Evolutionary conservation across 1,284 basidiomycete genomes (phyloP), one percentile per base, ranked within the genome.

Genomic region (Apiotrichum akiyoshidainum): DNA sequence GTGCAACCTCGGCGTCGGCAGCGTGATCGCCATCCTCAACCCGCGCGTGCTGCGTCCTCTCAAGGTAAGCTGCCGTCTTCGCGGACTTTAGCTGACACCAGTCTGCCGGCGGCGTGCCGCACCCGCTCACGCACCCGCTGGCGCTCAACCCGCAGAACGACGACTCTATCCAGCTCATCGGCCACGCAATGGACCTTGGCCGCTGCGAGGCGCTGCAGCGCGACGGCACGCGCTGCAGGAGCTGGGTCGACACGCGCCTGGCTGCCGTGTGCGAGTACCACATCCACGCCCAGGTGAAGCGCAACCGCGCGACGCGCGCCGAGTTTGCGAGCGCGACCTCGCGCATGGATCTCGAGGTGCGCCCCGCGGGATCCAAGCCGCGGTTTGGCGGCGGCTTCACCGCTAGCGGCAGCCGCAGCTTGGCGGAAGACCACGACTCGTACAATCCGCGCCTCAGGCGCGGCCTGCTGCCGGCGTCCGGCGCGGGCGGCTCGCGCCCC

Each of bases 1-100:
- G 59, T 87, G 88, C 58, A 90, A 90, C 71, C 79, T 95, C 61
- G 85, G 85, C 50, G 89, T 92, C 63, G 95, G 95, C 1, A 87
- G 90, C 48, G 89, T 98, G 3, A 81, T 99, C 31, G 90, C 92
- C 0, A 81, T 99, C 39, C 79, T 98, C 31, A 97, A 95, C 70
- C 93, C 95, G 0, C 84, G 84, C 59, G 84, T 98, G 41, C 79
- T 95, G 55, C 90, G 89, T 68, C 91, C 92, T 14, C 86, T 88
- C 63, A 86, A 89, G 76, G 92, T 91, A 58, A 52, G 47, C 12
- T 3, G n/a, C n/a, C n/a, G n/a, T 4, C 46, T 14, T 17, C n/a
- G 8, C 3, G 11, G 17, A 19, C 13, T n/a, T 19, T 19, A 8
- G 41, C 48, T 57, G 34, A 57, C 55, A 5, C 8, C 45, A 58